Conservation (phyloP, 805 yeast species). For the Cyberlindnera saturnus region DNA sequence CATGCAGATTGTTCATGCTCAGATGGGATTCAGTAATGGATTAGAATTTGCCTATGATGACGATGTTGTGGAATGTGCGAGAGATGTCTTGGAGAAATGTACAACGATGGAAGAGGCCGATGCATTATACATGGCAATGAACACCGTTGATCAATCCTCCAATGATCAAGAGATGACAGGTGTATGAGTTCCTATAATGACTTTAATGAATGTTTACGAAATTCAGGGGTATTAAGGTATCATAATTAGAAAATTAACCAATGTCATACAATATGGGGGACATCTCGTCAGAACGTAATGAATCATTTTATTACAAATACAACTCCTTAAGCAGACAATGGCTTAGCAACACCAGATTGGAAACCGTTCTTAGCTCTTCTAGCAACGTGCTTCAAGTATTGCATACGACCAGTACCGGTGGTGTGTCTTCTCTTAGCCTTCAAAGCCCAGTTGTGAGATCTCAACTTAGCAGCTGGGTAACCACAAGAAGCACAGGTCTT, state of each 20-base stretch:
- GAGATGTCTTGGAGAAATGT: slow-evolving; percentile 62
- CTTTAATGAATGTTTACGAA: too few relatives aligned
- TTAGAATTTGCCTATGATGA: slow-evolving; percentile 56
- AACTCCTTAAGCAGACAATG: slow-evolving; percentile 49
- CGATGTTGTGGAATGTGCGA: slow-evolving; percentile 60
- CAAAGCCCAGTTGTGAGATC: slow-evolving; percentile 98
- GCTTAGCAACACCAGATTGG: slow-evolving; percentile 80
- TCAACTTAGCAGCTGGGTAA: slow-evolving; percentile 98
- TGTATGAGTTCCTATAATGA: not conserved
- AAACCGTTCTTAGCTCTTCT: slow-evolving; percentile 99
- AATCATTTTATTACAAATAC: slow-evolving; percentile 12
- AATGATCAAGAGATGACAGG: slow-evolving; percentile 2
- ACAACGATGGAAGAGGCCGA: slow-evolving; percentile 79
- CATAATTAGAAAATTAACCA: too few relatives aligned
- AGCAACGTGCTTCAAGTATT: slow-evolving; percentile 92
- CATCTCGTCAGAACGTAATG: slow-evolving; percentile 2
- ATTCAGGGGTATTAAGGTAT: too few relatives aligned
- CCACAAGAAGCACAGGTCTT: slow-evolving; percentile 98
- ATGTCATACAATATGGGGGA: too few relatives aligned
- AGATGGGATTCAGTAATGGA: slow-evolving; percentile 48
- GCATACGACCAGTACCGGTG: slow-evolving; percentile 99
- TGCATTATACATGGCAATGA: slow-evolving; percentile 60
- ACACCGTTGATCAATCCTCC: not conserved
- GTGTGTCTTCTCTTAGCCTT: slow-evolving; percentile 99
- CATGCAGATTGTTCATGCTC: slow-evolving; percentile 28